These are phyloP conservation scores for Keqinozyma sinolaborantium DNA, from an alignment of 1,139 yeast species.

Conservation along the genomic window DNA sequence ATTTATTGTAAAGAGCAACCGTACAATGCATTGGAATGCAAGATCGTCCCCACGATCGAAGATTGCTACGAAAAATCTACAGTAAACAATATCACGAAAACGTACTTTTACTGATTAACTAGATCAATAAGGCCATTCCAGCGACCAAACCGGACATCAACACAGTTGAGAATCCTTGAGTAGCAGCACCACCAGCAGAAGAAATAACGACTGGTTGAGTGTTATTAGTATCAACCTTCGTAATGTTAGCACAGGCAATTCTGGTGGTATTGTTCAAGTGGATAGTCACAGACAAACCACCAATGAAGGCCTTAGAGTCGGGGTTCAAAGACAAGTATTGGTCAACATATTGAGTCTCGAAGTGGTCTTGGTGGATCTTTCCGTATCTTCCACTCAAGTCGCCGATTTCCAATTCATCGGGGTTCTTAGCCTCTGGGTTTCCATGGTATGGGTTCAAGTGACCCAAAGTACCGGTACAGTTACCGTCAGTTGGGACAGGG, in stretches of 20 bases:
- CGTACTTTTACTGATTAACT: no score
- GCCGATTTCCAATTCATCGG: slow-evolving; percentile 31
- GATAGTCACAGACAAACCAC: slow-evolving; percentile 35
- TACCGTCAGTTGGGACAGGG: slow-evolving; percentile 37
- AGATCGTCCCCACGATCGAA: no score
- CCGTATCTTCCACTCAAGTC: slow-evolving; percentile 45
- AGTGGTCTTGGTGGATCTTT: slow-evolving; percentile 20
- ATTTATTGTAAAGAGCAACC: no score
- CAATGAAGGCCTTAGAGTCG: slow-evolving; percentile 30
- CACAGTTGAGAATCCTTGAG: background rate
- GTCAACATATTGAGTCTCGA: slow-evolving; percentile 26
- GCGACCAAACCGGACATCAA: background rate
- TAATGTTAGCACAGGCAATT: slow-evolving; percentile 41
- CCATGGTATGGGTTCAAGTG: slow-evolving; percentile 44
- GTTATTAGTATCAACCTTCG: slow-evolving; percentile 10
- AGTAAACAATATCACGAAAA: no score
- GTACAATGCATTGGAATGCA: no score
- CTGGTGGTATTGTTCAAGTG: slow-evolving; percentile 31
- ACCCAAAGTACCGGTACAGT: slow-evolving; percentile 34
- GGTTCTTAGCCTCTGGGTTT: slow-evolving; percentile 18
- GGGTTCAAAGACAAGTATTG: slow-evolving; percentile 37
- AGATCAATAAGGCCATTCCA: background rate
- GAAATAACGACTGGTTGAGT: background rate
- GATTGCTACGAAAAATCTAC: no score
- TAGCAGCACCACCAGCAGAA: background rate